These are phyloP conservation scores for Neurospora sp. DNA, from an alignment of 495 filamentous ascomycete genomes.

Conservation along the genomic window DNA sequence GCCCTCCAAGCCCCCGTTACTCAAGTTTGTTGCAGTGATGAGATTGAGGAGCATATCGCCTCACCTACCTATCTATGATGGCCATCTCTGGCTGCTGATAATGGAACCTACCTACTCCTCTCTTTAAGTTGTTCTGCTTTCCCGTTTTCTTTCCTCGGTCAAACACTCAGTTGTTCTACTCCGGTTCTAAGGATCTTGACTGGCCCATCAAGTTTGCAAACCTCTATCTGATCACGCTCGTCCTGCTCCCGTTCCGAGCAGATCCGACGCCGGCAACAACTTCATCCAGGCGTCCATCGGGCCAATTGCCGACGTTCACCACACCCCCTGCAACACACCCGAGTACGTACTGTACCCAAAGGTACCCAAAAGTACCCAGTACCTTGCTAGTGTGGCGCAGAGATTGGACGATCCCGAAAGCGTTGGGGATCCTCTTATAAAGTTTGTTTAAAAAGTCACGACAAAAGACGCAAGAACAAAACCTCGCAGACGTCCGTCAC, in stretches of 20 bases:
- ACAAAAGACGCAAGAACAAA: not conserved
- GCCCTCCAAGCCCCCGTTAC: not conserved
- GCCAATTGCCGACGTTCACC: not conserved
- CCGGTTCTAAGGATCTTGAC: not conserved
- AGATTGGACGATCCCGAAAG: conserved; percentile 11
- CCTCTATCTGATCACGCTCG: not conserved
- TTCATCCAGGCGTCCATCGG: not conserved
- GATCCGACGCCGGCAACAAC: not conserved
- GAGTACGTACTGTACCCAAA: not conserved
- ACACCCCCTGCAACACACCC: not conserved
- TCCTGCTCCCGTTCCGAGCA: not conserved
- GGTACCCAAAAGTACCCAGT: not conserved
- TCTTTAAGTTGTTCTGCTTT: not conserved
- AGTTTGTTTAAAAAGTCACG: not conserved
- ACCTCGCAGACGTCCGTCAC: not conserved
- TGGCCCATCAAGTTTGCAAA: not conserved
- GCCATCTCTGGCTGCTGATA: not conserved
- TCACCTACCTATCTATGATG: not conserved
- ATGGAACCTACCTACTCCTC: not conserved
- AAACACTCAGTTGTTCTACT: not conserved
- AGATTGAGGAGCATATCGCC: not conserved
- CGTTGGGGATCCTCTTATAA: conserved; percentile 6
- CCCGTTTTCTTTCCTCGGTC: not conserved
- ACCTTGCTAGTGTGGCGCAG: conserved; percentile 10
- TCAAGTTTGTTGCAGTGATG: not conserved